Evolutionary conservation across 129 eudicot species (phyloP).

Genomic region (Kitagawia praeruptora): DNA sequence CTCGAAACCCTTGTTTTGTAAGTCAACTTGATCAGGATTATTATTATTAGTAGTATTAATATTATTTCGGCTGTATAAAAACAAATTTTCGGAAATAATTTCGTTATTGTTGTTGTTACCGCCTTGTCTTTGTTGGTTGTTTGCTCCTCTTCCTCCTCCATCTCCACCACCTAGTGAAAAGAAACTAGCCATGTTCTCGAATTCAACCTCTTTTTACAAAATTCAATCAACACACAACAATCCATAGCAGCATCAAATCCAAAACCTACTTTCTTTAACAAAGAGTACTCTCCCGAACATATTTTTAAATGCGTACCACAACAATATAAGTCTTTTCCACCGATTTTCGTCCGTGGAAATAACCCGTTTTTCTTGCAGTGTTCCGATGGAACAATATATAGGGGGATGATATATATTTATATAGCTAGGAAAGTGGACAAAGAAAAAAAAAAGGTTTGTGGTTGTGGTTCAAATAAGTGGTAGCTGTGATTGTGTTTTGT

Average conservation of each 20-base stretch:
- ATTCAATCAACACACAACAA: background rate
- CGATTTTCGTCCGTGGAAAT: too few species aligned
- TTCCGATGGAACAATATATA: too few species aligned
- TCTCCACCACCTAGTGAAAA: background rate
- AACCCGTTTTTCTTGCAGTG: too few species aligned
- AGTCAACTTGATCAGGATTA: background rate
- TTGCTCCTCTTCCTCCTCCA: slow-evolving; percentile 1
- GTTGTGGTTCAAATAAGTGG: background rate
- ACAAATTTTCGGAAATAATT: background rate
- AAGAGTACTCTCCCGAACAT: background rate
- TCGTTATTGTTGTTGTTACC: background rate
- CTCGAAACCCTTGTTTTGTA: slow-evolving; percentile 2
- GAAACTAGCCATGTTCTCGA: background rate
- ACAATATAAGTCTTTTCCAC: too few species aligned
- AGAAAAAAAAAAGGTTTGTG: background rate
- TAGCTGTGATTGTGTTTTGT: background rate
- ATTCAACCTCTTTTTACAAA: background rate
- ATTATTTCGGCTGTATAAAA: background rate
- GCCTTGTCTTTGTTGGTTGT: background rate
- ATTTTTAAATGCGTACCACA: too few species aligned
- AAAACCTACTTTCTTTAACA: background rate
- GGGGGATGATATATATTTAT: background rate
- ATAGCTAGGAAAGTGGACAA: background rate
- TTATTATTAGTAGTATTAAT: background rate
- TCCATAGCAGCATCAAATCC: background rate